phyloP scores from a whole-genome alignment of 768 basidiomycete species.

The Leccinum olivaceopallidum region DNA sequence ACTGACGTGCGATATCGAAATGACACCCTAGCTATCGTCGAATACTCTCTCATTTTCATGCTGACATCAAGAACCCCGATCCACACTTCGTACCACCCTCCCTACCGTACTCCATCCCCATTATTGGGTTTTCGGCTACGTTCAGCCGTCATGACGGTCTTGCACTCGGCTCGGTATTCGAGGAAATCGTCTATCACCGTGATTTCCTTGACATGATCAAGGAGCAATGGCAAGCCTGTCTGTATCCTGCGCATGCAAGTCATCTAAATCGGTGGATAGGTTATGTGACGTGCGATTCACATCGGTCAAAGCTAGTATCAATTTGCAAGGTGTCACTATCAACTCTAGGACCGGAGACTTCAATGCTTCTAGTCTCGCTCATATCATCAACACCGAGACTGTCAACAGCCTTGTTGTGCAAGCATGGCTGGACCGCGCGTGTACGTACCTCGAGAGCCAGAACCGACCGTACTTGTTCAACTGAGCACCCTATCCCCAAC shows the following conservation, averaged over 20 bases:
- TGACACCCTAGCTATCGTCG: constrained; percentile 62
- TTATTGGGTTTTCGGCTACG: constrained; percentile 94
- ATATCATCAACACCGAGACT: constrained; percentile 76
- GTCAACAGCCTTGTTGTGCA: constrained; percentile 79
- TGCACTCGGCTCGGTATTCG: constrained; percentile 85
- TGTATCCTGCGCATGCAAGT: background rate
- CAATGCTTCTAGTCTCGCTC: constrained; percentile 71
- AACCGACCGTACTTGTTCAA: constrained; percentile 5
- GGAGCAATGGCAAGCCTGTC: constrained; percentile 69
- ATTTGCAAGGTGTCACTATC: constrained; percentile 66
- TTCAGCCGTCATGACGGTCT: constrained; percentile 91
- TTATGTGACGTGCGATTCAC: constrained; percentile 87
- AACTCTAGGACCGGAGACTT: constrained; percentile 79
- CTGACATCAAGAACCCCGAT: constrained; percentile 59
- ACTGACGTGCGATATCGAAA: constrained; percentile 5
- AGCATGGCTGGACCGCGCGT: constrained; percentile 83
- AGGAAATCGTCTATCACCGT: constrained; percentile 89
- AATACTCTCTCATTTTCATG: constrained; percentile 81
- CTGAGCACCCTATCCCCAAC: constrained; percentile 3
- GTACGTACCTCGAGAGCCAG: constrained; percentile 42
- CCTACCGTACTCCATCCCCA: constrained; percentile 60
- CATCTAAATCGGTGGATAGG: constrained; percentile 41
- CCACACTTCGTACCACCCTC: constrained; percentile 36
- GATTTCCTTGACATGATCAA: constrained; percentile 92
- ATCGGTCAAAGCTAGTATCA: constrained; percentile 70